Base-by-base conservation (phyloP, 441 rosid species). In the Sinapis alba region DNA sequence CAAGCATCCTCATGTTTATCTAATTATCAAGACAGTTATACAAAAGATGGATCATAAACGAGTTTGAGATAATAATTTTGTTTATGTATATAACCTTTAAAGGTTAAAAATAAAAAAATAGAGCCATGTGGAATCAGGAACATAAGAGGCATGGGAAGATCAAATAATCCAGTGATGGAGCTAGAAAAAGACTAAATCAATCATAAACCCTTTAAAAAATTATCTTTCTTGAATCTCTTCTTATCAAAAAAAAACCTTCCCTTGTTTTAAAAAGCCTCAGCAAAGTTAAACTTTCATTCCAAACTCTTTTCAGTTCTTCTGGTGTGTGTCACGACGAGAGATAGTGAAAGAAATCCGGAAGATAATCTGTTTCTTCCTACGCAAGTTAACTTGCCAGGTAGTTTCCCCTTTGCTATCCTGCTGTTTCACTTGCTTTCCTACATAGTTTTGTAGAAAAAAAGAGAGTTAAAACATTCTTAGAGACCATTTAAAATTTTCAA, bases 91-190 rank as follows among this genome's bases (percentile, higher is more conserved):
- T 47, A 16, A 21, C 19, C 20, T 30, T 74, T 24, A 32, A 62
- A 69, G 20, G 27, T 62, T 53, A 53, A 54, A 75, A 20, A 28
- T 12, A 1, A 27, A 76, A 76, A 69, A 76, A 28, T 18, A 69
- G 30, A 69, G 65, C 60, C 79, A 76, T 69, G 79, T 76, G 79
- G 71, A 56, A 38, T 69, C 61, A 63, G 23, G 1, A 69, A 76
- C 41, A 63, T 56, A 28, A 7, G 65, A 69, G 59, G 75, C 65
- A 76, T 76, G 79, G 79, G 71, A 21, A 62, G 71, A 76, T 76
- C 79, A 63, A 69, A 76, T 76, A 69, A 76, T 63, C 75, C 15
- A 76, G 79, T 69, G 65, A 69, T 76, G 79, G 79, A 69, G 79
- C 75, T 34, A 47, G 30, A 75, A 43, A 68, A 50, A 34, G 41